phyloP scores from a whole-genome alignment of 192 early-diverging fungal species.

The Geranomyces variabilis region DNA sequence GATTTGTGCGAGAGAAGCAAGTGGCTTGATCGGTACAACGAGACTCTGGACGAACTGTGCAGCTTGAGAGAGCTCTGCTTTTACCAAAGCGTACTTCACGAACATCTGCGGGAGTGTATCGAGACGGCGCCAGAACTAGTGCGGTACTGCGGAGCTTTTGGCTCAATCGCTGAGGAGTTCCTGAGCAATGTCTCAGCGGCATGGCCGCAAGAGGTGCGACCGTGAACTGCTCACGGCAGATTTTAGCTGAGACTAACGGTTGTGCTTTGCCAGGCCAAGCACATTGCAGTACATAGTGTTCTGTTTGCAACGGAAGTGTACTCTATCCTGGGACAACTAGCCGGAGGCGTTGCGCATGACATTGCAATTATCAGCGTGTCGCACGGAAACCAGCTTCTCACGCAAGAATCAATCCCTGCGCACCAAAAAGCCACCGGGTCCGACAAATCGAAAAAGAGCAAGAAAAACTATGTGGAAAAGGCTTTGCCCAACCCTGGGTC shows the following conservation, averaged over 20 bases:
- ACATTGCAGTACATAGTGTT: slow-evolving; percentile 29
- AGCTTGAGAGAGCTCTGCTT: slow-evolving; percentile 30
- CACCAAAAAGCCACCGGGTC: background rate
- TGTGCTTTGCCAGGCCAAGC: slow-evolving; percentile 8
- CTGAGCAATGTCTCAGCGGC: slow-evolving; percentile 22
- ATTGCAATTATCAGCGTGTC: slow-evolving; percentile 24
- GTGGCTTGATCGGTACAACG: slow-evolving; percentile 39
- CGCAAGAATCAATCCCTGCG: slow-evolving; percentile 17
- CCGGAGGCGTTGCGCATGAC: slow-evolving; percentile 31
- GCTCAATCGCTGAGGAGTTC: slow-evolving; percentile 38
- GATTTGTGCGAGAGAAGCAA: slow-evolving; percentile 28
- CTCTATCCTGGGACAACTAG: slow-evolving; percentile 40
- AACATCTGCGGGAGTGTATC: slow-evolving; percentile 37
- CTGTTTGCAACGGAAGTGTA: slow-evolving; percentile 43
- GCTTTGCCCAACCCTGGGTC: slow-evolving; percentile 19
- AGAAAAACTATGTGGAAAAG: slow-evolving; percentile 18
- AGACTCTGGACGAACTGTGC: slow-evolving; percentile 8
- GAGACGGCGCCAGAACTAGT: slow-evolving; percentile 23
- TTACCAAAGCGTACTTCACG: slow-evolving; percentile 33
- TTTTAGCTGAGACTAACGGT: background rate
- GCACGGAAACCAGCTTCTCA: slow-evolving; percentile 12
- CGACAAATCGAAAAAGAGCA: slow-evolving; percentile 23
- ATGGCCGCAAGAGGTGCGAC: slow-evolving; percentile 34
- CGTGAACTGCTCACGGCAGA: background rate
- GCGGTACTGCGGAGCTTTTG: slow-evolving; percentile 30